Percentiles rank a stretch among this genome's conserved stretches.
These are phyloP conservation scores for Saksenaea oblongispora DNA, from an alignment of 371 early-diverging fungal species.

Conservation along the genomic window DNA sequence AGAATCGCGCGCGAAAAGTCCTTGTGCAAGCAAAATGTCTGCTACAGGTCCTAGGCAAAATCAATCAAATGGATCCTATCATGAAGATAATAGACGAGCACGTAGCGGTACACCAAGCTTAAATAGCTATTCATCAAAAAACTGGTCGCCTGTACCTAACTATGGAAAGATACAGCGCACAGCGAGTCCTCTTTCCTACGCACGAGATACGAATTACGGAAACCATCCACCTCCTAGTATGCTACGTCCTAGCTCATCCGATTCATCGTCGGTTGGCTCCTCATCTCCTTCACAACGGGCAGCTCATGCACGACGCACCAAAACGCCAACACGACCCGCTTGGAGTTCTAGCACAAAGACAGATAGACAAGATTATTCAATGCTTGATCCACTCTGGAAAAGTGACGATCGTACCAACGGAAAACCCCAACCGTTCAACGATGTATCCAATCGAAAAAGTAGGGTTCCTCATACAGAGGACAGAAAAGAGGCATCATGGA, in stretches of 20 bases:
- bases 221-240: neutral
- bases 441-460: conserved; percentile 3
- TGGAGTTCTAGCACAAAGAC: conserved; percentile 4
- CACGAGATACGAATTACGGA: conserved; percentile 5
- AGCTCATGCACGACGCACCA: neutral
- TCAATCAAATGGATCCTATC: neutral
- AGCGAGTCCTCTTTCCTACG: conserved; percentile 17
- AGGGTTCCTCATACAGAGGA: conserved; percentile 5
- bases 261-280: conserved; percentile 13
- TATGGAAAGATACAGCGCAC: conserved; percentile 16
- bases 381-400: neutral
- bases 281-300: conserved; percentile 1
- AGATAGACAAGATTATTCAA: neutral
- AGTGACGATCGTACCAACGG: neutral
- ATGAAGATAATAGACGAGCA: neutral
- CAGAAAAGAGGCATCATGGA: conserved; percentile 25
- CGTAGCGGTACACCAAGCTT: conserved; percentile 12
- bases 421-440: neutral
- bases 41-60: neutral
- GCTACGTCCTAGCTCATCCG: conserved; percentile 21
- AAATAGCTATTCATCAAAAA: conserved; percentile 7
- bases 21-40: neutral
- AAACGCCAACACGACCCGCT: conserved; percentile 2
- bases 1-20: conserved; percentile 14
- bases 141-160: conserved; percentile 1